Conservation (phyloP, 2,329 filamentous ascomycete species). For the Stachybotrys chlorohalonatus region DNA sequence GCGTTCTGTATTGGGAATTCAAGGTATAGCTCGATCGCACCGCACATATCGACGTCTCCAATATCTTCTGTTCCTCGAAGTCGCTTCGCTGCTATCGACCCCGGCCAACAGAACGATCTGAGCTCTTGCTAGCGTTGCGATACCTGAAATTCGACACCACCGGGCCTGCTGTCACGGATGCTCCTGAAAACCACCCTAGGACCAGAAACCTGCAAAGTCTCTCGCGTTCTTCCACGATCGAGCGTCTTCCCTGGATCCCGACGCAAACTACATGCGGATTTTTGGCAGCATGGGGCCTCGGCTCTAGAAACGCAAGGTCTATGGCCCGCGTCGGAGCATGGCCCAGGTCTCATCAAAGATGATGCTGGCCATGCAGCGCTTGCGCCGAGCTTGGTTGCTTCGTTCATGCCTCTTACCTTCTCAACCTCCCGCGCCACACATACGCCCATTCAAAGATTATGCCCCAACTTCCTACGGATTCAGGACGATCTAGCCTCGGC, state of each 20-base stretch:
- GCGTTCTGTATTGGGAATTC: neutral
- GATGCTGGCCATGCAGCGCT: constrained; percentile 13
- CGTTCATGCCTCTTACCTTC: constrained; percentile 45
- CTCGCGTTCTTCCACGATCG: constrained; percentile 36
- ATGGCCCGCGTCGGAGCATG: constrained; percentile 8
- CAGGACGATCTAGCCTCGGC: neutral
- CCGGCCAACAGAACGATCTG: neutral
- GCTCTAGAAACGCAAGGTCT: constrained; percentile 36
- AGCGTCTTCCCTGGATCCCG: constrained; percentile 26
- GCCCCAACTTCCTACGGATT: neutral
- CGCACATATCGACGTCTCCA: neutral
- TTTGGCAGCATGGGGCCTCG: constrained; percentile 46
- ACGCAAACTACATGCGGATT: constrained; percentile 37
- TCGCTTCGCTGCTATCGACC: neutral
- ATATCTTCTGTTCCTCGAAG: too few relatives aligned
- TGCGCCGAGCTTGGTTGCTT: constrained; percentile 28
- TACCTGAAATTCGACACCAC: neutral
- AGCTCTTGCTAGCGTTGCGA: neutral
- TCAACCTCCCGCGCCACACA: constrained; percentile 40
- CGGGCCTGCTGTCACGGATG: constrained; percentile 27
- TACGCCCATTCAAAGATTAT: constrained; percentile 27
- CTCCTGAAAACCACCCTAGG: constrained; percentile 48
- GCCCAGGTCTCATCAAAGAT: neutral
- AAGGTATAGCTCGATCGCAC: neutral
- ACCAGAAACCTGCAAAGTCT: constrained; percentile 47